Conservation (phyloP, 208 protist genomes). For the Angomonas ambiguus region DNA sequence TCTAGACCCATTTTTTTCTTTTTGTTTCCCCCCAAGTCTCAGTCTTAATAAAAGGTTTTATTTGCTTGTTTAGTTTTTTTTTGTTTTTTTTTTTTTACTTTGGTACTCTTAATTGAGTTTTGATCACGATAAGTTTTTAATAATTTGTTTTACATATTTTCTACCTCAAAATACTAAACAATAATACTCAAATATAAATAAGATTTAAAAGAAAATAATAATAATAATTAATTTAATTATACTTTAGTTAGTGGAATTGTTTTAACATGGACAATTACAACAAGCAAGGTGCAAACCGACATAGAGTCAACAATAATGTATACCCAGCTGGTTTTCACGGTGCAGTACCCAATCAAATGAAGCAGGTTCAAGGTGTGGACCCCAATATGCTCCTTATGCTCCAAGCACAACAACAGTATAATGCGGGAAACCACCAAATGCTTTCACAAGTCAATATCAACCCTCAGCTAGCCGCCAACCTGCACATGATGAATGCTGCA, state of each 20-base stretch:
- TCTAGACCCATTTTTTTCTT: not conserved
- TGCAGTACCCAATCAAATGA: no score
- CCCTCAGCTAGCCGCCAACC: no score
- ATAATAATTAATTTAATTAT: not conserved
- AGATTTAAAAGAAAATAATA: not conserved
- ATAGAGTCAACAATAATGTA: no score
- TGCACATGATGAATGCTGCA: not conserved
- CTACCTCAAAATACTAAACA: not conserved
- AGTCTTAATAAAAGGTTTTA: not conserved
- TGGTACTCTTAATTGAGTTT: not conserved
- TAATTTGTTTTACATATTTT: slow-evolving; percentile 8
- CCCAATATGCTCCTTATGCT: not conserved
- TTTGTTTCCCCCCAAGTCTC: not conserved
- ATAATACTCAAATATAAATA: no score
- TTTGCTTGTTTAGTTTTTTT: slow-evolving; percentile 3
- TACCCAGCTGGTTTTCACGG: no score
- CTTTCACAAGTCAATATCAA: not conserved
- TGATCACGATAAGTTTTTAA: slow-evolving; percentile 4
- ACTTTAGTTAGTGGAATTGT: not conserved
- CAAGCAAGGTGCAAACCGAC: not conserved
- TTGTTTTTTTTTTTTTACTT: slow-evolving; percentile 2
- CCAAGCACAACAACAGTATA: not conserved
- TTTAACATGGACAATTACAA: not conserved
- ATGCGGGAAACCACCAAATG: not conserved
- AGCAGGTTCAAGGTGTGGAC: not conserved